phyloP scores from a whole-genome alignment of 805 yeast species.

The Nakazawaea wyomingensis region DNA sequence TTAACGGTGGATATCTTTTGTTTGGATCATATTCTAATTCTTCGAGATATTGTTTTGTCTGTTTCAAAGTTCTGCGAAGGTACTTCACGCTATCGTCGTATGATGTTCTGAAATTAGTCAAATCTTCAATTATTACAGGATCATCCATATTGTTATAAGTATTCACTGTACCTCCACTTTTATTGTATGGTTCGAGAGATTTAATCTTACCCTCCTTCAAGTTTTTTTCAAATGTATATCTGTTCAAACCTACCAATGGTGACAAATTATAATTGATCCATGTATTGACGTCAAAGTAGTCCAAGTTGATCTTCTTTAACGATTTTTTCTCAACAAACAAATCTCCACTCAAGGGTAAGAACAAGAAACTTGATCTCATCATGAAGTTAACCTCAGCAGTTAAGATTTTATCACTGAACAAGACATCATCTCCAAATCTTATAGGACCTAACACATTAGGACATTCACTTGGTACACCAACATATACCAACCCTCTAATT shows the following conservation, averaged over 20 bases:
- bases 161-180: conserved; percentile 12
- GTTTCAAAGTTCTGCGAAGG: conserved; percentile 51
- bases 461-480: conserved; percentile 81
- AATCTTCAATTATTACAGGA: conserved; percentile 11
- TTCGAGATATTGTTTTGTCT: conserved; percentile 52
- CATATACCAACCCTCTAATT: conserved; percentile 73
- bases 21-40: conserved; percentile 50
- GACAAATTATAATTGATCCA: conserved; percentile 76
- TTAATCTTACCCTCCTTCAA: conserved; percentile 19
- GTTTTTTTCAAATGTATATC: conserved; percentile 23
- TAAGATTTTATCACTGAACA: conserved; percentile 66
- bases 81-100: conserved; percentile 62
- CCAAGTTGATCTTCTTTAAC: conserved; percentile 55
- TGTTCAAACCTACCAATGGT: conserved; percentile 56
- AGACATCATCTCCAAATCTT: conserved; percentile 73
- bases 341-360: conserved; percentile 71
- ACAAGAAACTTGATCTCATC: conserved; percentile 80
- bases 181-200: conserved; percentile 11
- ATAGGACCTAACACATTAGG: conserved; percentile 84
- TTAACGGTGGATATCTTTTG: conserved; percentile 75
- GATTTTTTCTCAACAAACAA: conserved; percentile 64
- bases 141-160: conserved; percentile 10
- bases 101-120: conserved; percentile 24
- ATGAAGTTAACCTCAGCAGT: conserved; percentile 80
- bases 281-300: conserved; percentile 71